Evolutionary conservation across 768 basidiomycete genomes (phyloP), one percentile per base, ranked within the genome.

Genomic region (Lactifluus hygrophoroides): DNA sequence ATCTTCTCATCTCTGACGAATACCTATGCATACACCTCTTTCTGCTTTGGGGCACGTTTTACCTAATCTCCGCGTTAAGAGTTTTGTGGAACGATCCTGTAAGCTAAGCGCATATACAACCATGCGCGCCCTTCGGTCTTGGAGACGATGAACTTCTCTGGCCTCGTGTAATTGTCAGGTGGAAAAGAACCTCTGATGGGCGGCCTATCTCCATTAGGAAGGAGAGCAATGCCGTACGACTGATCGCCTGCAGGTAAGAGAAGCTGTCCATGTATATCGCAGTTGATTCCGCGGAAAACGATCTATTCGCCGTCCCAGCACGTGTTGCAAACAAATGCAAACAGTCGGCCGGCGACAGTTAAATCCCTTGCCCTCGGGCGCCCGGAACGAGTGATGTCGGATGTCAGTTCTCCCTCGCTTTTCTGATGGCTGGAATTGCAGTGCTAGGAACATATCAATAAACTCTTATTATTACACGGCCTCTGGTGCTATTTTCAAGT

Each of bases 271-370:
- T 11, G 17, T 28, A 32, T 28, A n/a, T 23, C 21, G 21, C 21
- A 25, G 13, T n/a, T 16, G 21, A 42, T 28, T 10, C 28, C 17
- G 23, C 34, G 32, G 23, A 17, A 38, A 17, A 28, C n/a, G 27
- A n/a, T 30, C 4, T 38, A 23, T 56, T 58, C 28, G 28, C 57
- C 43, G 57, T 34, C 19, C n/a, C 8, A 28, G 48, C 51, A 59
- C 58, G 58, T 59, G 58, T 59, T 17, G 25, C 4, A 54, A n/a
- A n/a, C n/a, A 44, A 47, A 54, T 21, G 25, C 17, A n/a, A n/a
- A n/a, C n/a, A n/a, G n/a, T n/a, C 21, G 16, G 37, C 35, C 9
- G 8, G 13, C n/a, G n/a, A 38, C 46, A 30, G 30, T 25, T 43
- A 23, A 54, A 19, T 34, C 27, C 17, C 13, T 40, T 38, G 28